These are phyloP conservation scores for Thelonectria discophora DNA, from an alignment of 2,329 filamentous ascomycete genomes.

Conservation along the genomic window DNA sequence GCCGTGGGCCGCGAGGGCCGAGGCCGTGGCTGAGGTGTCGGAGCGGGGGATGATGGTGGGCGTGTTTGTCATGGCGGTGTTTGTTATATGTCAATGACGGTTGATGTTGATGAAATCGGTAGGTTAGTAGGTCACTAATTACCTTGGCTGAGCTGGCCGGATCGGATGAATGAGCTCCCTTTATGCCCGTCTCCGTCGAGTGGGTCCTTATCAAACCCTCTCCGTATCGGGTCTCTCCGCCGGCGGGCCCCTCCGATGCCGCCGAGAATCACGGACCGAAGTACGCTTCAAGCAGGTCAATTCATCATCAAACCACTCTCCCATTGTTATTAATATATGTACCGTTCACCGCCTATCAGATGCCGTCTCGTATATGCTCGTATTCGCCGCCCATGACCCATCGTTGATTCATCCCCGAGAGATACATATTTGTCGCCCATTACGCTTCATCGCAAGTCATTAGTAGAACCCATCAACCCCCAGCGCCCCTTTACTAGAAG, in stretches of 20 bases:
- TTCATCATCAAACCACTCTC: background rate
- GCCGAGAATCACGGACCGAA: constrained; percentile 26
- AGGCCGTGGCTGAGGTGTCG: constrained; percentile 41
- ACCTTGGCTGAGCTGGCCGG: too few species aligned
- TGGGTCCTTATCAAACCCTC: constrained; percentile 34
- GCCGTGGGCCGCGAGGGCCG: constrained; percentile 47
- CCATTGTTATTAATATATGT: constrained; percentile 24
- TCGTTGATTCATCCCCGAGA: constrained; percentile 33
- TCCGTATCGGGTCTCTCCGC: constrained; percentile 40
- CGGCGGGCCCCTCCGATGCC: constrained; percentile 34
- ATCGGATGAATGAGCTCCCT: background rate
- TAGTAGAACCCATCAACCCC: constrained; percentile 46
- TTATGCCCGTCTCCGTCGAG: constrained; percentile 25
- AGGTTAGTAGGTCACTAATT: too few species aligned
- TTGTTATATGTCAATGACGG: background rate
- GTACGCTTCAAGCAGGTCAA: background rate
- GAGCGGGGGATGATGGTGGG: constrained; percentile 39
- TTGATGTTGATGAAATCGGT: too few species aligned
- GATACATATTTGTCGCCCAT: constrained; percentile 12
- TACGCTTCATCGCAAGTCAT: background rate
- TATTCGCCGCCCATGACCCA: constrained; percentile 37
- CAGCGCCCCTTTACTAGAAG: constrained; percentile 43
- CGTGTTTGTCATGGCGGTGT: constrained; percentile 26
- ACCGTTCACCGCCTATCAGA: constrained; percentile 31
- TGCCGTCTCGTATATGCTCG: constrained; percentile 34